Evolutionary conservation across 2,329 filamentous ascomycete species (phyloP), one percentile per base, ranked within the genome.

Genomic region (Neofusicoccum sp.): DNA sequence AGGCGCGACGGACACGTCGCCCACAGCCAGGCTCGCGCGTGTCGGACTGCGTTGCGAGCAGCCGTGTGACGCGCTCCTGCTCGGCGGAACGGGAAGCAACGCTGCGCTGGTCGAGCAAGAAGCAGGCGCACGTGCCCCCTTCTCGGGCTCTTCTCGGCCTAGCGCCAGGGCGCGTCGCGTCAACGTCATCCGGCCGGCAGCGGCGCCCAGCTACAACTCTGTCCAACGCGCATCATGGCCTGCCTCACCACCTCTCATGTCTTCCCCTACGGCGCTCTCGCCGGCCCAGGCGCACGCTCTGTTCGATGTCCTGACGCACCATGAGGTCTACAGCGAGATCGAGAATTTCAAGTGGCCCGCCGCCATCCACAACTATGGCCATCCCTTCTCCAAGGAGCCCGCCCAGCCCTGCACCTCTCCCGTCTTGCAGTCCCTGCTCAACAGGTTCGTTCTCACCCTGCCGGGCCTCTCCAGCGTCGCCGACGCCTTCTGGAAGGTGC

Each of bases 291-390:
- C 77, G 16, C 78, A 81, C 64, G 82, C 83, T 48, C 77, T 85
- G 47, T 81, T 85, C 70, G 83, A 85, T 68, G 79, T 85, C 67
- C 72, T 85, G 41, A 83, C 80, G 62, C 83, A 84, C 70, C 77
- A 81, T 72, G 80, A 84, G 68, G 80, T 82, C 44, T 85, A 85
- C 74, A 75, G 83, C 11, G 91, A 95, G 75, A 90, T 92, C 65
- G 84, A 89, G 71, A 83, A 83, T 65, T 92, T 93, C 81, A 91
- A 88, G 70, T 76, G 82, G 41, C 85, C 89, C 0, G 78, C 81
- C 2, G 84, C 87, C 33, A 88, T 93, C 64, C 80, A 83, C 64
- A 75, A 81, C 28, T 93, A 92, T 78, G 90, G 91, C 12, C 86
- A 84, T 66, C 91, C 91, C 0, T 93, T 93, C 74, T n/a, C 33